Base-by-base conservation (phyloP, 352 stramenopile genomes). In the Globisporangium abappressorium region DNA sequence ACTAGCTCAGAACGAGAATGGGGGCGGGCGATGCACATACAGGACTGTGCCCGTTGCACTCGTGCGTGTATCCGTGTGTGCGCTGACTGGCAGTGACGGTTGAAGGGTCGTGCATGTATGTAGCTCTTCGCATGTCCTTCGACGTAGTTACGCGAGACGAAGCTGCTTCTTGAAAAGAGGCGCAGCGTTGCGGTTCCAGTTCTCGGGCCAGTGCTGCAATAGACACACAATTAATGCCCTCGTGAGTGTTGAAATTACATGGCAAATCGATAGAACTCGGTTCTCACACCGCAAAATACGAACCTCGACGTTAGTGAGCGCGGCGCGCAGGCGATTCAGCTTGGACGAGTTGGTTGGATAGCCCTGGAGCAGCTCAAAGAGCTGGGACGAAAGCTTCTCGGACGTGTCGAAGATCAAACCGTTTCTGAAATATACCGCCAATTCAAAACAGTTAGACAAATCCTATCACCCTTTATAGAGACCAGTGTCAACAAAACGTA, bases 161-260 rank as follows among this genome's bases (percentile, higher is more conserved):
- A 92, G 76, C 28, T 81, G 74, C 59, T 82, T 78, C 12, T 77
- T 77, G 70, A 94, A 94, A 5, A 91, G 63, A 6, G 86, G 84
- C 4, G 77, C 76, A 3, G 84, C 86, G 33, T 85, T 72, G 53
- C 81, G 80, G 15, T 72, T 78, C 86, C 86, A 94, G 70, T 92
- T 90, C 63, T 92, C 81, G 2, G 84, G 84, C 86, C 84, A 93
- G 53, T 93, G 86, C 86, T 92, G 38, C 14, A 62, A 62, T 9
- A 4, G 12, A 36, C n/a, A 55, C 14, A 43, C 11, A 20, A 33
- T 7, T 18, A 26, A 30, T 8, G 14, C 11, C n/a, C 33, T 9
- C 49, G 24, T 58, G 26, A 58, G 53, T 58, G 26, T 33, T 33
- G 5, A 33, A 33, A 33, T 33, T 33, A 5, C 30, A 33, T 33